Conservation (phyloP, 805 yeast species). For the Cyberlindnera suaveolens region DNA sequence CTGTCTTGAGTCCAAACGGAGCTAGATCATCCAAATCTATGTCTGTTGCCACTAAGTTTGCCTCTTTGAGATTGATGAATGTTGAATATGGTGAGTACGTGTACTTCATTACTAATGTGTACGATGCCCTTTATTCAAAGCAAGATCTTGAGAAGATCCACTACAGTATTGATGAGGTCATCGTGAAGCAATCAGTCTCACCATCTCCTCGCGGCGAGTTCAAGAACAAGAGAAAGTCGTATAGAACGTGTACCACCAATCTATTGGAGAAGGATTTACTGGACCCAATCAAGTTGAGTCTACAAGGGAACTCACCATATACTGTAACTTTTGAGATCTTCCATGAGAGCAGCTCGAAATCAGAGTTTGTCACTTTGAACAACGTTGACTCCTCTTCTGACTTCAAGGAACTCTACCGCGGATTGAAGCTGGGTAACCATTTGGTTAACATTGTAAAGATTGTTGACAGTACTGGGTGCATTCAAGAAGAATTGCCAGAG, state of each 20-base stretch:
- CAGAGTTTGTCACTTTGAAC: constrained; percentile 39
- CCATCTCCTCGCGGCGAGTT: constrained; percentile 58
- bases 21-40: constrained; percentile 29
- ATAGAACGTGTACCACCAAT: constrained; percentile 44
- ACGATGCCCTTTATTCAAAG: constrained; percentile 56
- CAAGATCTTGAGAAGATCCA: constrained; percentile 27
- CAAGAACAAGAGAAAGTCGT: constrained; percentile 37
- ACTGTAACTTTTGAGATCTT: constrained; percentile 48
- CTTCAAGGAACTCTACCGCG: constrained; percentile 39
- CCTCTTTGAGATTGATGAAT: constrained; percentile 39
- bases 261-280: constrained; percentile 29
- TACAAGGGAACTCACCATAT: constrained; percentile 60
- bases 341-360: constrained; percentile 53
- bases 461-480: constrained; percentile 67
- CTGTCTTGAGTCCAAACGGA: constrained; percentile 55
- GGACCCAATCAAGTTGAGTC: constrained; percentile 48
- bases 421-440: constrained; percentile 66
- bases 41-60: constrained; percentile 47
- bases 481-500: constrained; percentile 35
- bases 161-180: constrained; percentile 28
- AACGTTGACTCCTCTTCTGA: constrained; percentile 35
- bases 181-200: constrained; percentile 46
- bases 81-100: constrained; percentile 53
- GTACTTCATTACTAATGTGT: constrained; percentile 54
- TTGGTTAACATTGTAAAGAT: constrained; percentile 50